A percentile compares a stretch with the other conserved stretches of the same genome.
phyloP scores from a whole-genome alignment of 352 stramenopile genomes.

The Globisporangium apiculatum region DNA sequence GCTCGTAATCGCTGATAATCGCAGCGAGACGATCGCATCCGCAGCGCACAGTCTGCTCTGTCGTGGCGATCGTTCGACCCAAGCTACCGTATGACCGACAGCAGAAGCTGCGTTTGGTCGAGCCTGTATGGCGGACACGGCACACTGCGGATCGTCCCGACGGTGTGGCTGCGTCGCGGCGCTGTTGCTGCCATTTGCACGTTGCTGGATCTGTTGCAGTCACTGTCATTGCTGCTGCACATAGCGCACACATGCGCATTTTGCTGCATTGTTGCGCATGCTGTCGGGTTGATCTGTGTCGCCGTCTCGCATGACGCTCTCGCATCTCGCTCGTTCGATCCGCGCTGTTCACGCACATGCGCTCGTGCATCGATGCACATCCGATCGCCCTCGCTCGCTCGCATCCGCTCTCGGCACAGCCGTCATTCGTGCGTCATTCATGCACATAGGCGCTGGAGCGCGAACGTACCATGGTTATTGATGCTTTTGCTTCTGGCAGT shows the following conservation, averaged over 20 bases:
- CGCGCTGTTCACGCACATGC: no score
- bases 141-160: no score
- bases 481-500: constrained; percentile 83
- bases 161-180: neutral
- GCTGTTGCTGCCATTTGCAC: neutral
- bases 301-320: no score
- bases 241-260: no score
- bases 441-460: neutral
- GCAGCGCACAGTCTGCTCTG: no score
- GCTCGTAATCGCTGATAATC: no score
- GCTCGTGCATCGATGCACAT: neutral
- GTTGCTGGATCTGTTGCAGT: neutral
- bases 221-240: neutral
- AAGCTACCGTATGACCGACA: no score
- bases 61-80: no score
- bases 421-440: neutral
- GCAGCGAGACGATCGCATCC: no score
- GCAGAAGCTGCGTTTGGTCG: neutral
- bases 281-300: no score
- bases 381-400: neutral
- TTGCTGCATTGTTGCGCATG: no score
- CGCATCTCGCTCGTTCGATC: no score
- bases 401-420: neutral
- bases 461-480: constrained; percentile 71
- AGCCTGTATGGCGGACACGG: neutral